A percentile compares a stretch with the other conserved stretches of the same genome.
phyloP scores from a whole-genome alignment of 371 early-diverging fungal species.

The Mucor saturninus region DNA sequence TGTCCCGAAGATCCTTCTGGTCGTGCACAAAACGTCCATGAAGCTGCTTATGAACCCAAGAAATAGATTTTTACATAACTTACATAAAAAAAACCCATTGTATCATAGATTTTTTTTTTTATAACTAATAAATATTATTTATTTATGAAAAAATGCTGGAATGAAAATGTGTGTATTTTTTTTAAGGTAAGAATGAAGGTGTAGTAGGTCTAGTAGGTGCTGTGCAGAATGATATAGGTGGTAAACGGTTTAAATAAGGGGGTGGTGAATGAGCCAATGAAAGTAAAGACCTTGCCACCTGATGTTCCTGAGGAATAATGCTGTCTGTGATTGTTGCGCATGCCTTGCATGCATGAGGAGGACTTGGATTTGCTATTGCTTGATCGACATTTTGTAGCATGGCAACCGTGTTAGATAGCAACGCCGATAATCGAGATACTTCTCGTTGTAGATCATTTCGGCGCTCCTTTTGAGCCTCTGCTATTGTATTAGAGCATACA shows the following conservation, averaged over 20 bases:
- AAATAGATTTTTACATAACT: conserved; percentile 3
- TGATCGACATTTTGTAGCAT: conserved; percentile 58
- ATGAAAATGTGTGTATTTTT: not conserved
- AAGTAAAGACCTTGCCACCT: conserved; percentile 26
- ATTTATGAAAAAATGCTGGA: conserved; percentile 4
- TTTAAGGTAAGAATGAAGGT: conserved; percentile 24
- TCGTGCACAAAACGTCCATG: conserved; percentile 93
- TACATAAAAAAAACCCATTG: not conserved
- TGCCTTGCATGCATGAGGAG: conserved; percentile 17
- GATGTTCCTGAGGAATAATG: conserved; percentile 23
- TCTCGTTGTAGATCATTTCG: conserved; percentile 62
- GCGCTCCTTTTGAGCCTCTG: conserved; percentile 53
- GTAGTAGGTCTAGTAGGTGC: conserved; percentile 14
- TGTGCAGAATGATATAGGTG: conserved; percentile 23
- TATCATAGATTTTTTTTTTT: conserved; percentile 1
- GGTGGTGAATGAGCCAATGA: conserved; percentile 24
- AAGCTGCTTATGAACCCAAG: conserved; percentile 62
- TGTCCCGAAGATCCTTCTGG: conserved; percentile 97
- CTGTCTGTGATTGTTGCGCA: conserved; percentile 3
- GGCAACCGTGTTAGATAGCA: conserved; percentile 57
- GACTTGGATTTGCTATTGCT: conserved; percentile 34
- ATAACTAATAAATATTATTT: not conserved
- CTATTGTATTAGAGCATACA: conserved; percentile 33
- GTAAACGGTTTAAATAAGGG: conserved; percentile 16
- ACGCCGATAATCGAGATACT: conserved; percentile 53